Evolutionary conservation across 2,329 filamentous ascomycete species (phyloP), one percentile per base, ranked within the genome.

Genomic region (Venturia carpophila): DNA sequence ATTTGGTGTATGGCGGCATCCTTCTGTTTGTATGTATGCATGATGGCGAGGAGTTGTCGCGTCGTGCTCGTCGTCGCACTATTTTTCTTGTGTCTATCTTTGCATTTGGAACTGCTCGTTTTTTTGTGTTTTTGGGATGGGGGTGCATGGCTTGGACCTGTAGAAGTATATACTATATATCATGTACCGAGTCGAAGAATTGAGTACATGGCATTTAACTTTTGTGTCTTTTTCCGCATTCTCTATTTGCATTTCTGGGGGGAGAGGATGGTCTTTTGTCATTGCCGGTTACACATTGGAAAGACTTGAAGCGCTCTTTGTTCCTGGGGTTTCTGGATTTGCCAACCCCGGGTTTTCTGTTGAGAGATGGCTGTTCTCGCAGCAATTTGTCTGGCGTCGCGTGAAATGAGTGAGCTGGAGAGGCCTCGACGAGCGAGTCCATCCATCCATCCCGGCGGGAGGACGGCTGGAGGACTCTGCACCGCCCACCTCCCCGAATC

Each of bases 111-210:
- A 6, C 17, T n/a, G 27, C 24, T 58, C 30, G 27, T 34, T 19
- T 27, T 15, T n/a, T 19, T n/a, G 17, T 58, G 24, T 21, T 17
- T 56, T 24, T 13, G 24, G n/a, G n/a, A 55, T 34, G 30, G 24
- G 24, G 21, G 30, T 52, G 47, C 47, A 52, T 30, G 47, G 21
- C 13, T 21, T 49, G 19, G 24, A 52, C 21, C 27, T 58, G 52
- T 58, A 58, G 52, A 58, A 58, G 15, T 52, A 52, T 52, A 49
- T 56, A n/a, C n/a, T 52, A 52, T 52, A 58, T 58, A 41, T 13
- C 30, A 21, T 15, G 27, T 37, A 58, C 30, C 17, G 52, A 9
- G 30, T 41, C 39, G 30, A 58, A 19, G 15, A 30, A 58, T 30
- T 10, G 17, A 58, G 52, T 58, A 58, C 30, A 58, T 58, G 15